These are phyloP conservation scores for Phytopythium vexans DNA, from an alignment of 352 stramenopile species.

Conservation along the genomic window DNA sequence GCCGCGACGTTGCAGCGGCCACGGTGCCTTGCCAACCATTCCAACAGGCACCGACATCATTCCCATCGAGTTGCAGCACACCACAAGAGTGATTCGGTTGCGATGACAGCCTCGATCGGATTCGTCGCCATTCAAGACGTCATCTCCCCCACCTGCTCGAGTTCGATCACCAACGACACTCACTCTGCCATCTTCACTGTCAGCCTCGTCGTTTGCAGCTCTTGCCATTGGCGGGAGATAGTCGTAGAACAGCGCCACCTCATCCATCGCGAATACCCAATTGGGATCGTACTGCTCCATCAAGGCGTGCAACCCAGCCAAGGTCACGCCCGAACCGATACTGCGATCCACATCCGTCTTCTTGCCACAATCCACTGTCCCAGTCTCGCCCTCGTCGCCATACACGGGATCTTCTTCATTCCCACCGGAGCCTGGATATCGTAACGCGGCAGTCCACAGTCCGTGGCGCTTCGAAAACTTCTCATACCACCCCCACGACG, in stretches of 20 bases:
- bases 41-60: conserved; percentile 10
- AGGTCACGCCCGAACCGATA: conserved; percentile 1
- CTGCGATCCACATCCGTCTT: neutral
- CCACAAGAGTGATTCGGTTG: conserved; percentile 16
- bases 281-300: conserved; percentile 23
- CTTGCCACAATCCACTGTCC: neutral
- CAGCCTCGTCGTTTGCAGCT: neutral
- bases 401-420: neutral
- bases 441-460: conserved; percentile 12
- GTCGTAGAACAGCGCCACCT: conserved; percentile 23
- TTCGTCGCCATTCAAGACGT: neutral
- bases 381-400: neutral
- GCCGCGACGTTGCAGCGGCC: neutral
- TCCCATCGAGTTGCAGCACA: conserved; percentile 24
- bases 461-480: conserved; percentile 30
- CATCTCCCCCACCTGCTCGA: neutral
- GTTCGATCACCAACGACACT: neutral
- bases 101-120: neutral
- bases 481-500: conserved; percentile 38
- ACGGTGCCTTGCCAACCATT: conserved; percentile 17
- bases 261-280: conserved; percentile 27
- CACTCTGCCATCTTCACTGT: neutral
- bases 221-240: conserved; percentile 6
- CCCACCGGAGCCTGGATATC: too few relatives aligned
- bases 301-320: conserved; percentile 14